Conservation (phyloP, 371 early-diverging fungal genomes). For the Actinomortierella wolfii region DNA sequence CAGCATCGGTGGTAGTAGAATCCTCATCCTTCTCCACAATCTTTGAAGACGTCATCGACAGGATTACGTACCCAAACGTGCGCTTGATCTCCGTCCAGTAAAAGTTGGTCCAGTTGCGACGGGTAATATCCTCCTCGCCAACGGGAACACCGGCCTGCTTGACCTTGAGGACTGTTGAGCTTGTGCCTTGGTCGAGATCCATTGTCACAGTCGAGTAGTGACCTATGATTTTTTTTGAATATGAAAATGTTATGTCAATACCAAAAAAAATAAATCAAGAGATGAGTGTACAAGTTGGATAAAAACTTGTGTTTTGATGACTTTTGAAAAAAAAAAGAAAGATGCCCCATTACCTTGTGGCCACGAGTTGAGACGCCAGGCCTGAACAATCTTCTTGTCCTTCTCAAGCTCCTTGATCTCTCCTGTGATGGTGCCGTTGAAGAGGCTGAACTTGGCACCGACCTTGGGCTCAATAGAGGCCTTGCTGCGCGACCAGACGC, state of each 20-base stretch:
- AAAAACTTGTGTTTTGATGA: neutral
- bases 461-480: slow-evolving; percentile 56
- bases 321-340: neutral
- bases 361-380: slow-evolving; percentile 89
- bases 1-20: slow-evolving; percentile 4
- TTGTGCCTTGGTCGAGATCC: slow-evolving; percentile 72
- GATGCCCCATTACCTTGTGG: slow-evolving; percentile 60
- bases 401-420: slow-evolving; percentile 72
- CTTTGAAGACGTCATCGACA: slow-evolving; percentile 11
- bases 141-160: slow-evolving; percentile 89
- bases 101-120: slow-evolving; percentile 88
- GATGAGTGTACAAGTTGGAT: neutral
- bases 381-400: slow-evolving; percentile 80
- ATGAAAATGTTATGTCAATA: no score
- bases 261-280: neutral
- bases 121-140: slow-evolving; percentile 84
- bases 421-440: slow-evolving; percentile 90
- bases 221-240: no score
- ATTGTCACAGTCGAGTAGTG: slow-evolving; percentile 87
- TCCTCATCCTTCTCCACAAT: neutral
- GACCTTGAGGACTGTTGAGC: slow-evolving; percentile 72
- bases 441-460: slow-evolving; percentile 73
- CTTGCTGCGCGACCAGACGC: slow-evolving; percentile 82
- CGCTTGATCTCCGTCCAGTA: slow-evolving; percentile 95
- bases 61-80: slow-evolving; percentile 79